Base-by-base conservation (phyloP, 306 rosid genomes). In the Styphnolobium japonicum region DNA sequence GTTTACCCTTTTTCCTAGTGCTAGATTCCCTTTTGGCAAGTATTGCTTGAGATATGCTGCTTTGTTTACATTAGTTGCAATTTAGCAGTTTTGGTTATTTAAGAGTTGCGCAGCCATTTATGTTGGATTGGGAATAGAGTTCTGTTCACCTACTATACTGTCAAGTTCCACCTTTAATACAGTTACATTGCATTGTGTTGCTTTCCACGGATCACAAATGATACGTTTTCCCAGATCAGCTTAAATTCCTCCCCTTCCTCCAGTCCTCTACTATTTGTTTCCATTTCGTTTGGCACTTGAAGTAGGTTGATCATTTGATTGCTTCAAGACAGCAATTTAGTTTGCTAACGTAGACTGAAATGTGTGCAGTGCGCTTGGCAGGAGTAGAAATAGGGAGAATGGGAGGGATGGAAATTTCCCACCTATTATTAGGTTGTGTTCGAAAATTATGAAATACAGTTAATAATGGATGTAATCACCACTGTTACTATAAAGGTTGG, bases 1-100 rank as follows among this genome's bases (percentile, higher is more conserved):
- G n/a, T 52, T 53, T 29, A 37, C 42, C 64, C 36, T 12, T 19
- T 51, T 11, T 37, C n/a, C 25, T 27, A 0, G 11, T 61, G 49
- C 7, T 18, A 61, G 48, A 34, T 75, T 58, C 36, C 21, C 10
- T 4, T 73, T 73, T 73, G 39, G 53, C 39, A 48, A 62, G 48
- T 62, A 34, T 25, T 63, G 73, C 29, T 63, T 21, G 52, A 5
- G 53, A 46, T 33, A 10, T 51, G 48, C 25, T 71, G 55, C 25
- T 64, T 53, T 19, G 29, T 10, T 73, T 73, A 12, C 49, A 14
- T 42, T 21, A 29, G 52, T 29, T 62, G 73, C 75, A 55, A 81
- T 66, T 74, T 33, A 66, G 15, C 62, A 74, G 16, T 56, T 81
- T 81, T 74, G 76, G 48, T 74, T 29, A 64, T 37, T 65, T 27